phyloP scores from a whole-genome alignment of 441 rosid genomes.

The Euphorbia celastroides region DNA sequence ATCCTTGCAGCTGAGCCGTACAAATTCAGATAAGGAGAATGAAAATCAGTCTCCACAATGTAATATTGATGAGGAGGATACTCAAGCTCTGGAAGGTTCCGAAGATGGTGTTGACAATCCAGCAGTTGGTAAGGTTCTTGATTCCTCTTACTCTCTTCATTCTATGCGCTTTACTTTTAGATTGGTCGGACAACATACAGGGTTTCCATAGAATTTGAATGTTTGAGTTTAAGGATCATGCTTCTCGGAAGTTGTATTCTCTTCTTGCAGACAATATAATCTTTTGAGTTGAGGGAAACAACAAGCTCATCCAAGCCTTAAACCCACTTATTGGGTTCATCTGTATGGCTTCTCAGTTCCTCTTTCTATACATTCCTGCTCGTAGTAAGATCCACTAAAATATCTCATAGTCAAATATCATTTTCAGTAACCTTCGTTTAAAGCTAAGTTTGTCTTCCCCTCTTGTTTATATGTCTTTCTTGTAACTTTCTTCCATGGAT shows the following conservation, averaged over 20 bases:
- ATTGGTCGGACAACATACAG: neutral
- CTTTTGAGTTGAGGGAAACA: neutral
- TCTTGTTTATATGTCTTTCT: neutral
- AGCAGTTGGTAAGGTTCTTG: slow-evolving; percentile 54
- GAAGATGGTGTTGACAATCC: slow-evolving; percentile 27
- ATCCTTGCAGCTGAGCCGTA: slow-evolving; percentile 32
- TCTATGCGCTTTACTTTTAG: neutral
- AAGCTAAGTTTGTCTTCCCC: neutral
- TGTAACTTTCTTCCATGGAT: neutral
- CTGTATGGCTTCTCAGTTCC: neutral
- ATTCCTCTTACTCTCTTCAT: neutral
- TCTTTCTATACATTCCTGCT: neutral
- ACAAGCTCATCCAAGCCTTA: neutral
- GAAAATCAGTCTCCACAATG: slow-evolving; percentile 27
- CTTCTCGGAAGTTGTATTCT: neutral
- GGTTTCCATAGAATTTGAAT: neutral
- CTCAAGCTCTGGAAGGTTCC: slow-evolving; percentile 26
- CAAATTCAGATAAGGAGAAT: slow-evolving; percentile 26
- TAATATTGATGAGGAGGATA: slow-evolving; percentile 22
- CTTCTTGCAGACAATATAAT: neutral
- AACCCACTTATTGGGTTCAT: neutral
- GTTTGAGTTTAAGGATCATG: neutral
- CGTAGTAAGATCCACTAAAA: neutral
- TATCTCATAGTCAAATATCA: neutral
- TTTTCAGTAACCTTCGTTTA: neutral